Conservation (phyloP, 1,284 basidiomycete species). For the Lentinula novae-zelandiae region DNA sequence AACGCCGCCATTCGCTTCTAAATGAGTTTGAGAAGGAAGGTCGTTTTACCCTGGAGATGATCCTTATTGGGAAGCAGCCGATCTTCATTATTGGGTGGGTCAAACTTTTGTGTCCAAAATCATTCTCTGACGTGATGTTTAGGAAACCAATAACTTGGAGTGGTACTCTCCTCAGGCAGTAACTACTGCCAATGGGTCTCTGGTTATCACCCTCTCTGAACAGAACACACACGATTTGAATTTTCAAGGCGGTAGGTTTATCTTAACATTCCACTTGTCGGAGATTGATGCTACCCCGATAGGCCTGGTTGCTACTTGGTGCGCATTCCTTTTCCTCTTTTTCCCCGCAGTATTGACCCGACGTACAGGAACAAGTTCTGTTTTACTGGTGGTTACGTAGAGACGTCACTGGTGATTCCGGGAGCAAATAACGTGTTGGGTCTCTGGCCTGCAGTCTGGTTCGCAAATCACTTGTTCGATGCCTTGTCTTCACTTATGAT, state of each 20-base stretch:
- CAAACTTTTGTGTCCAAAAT: neutral
- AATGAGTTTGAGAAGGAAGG: slow-evolving; percentile 33
- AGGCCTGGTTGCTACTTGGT: slow-evolving; percentile 22
- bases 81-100: slow-evolving; percentile 47
- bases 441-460: slow-evolving; percentile 3
- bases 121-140: neutral
- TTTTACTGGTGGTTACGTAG: slow-evolving; percentile 18
- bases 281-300: neutral
- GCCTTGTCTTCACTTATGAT: slow-evolving; percentile 32
- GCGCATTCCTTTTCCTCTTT: neutral
- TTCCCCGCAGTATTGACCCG: neutral
- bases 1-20: neutral
- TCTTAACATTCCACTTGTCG: neutral
- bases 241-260: slow-evolving; percentile 26
- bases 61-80: slow-evolving; percentile 30
- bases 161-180: slow-evolving; percentile 26
- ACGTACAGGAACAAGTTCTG: slow-evolving; percentile 17
- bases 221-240: slow-evolving; percentile 13
- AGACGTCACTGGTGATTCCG: slow-evolving; percentile 24
- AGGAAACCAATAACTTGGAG: slow-evolving; percentile 38
- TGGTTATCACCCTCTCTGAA: slow-evolving; percentile 15
- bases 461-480: slow-evolving; percentile 16
- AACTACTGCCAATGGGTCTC: slow-evolving; percentile 11
- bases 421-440: slow-evolving; percentile 37
- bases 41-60: slow-evolving; percentile 43